phyloP scores from a whole-genome alignment of 768 basidiomycete genomes.

The Naganishia randhawae region DNA sequence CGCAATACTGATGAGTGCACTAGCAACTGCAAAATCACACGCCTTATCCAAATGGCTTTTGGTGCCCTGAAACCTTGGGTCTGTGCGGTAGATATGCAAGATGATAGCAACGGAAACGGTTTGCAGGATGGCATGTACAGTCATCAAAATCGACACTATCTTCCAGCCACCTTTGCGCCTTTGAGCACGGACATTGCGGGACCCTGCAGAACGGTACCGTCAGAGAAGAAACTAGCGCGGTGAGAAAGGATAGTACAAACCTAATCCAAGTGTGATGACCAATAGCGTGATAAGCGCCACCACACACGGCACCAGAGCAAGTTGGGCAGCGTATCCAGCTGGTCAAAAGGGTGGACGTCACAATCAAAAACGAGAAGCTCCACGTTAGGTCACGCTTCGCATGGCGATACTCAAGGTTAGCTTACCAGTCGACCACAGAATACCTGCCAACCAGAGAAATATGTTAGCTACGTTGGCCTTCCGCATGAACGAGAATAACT shows the following conservation, averaged over 20 bases:
- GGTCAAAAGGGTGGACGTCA: slow-evolving; percentile 10
- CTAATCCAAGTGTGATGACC: slow-evolving; percentile 47
- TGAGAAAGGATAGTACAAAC: slow-evolving; percentile 27
- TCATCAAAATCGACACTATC: slow-evolving; percentile 46
- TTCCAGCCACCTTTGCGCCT: slow-evolving; percentile 45
- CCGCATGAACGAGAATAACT: no score
- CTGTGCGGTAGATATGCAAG: slow-evolving; percentile 46
- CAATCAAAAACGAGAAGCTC: background rate
- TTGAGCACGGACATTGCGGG: slow-evolving; percentile 40
- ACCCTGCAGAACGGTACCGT: slow-evolving; percentile 27
- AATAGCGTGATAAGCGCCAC: slow-evolving; percentile 41
- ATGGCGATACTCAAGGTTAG: no score
- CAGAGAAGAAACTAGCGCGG: background rate
- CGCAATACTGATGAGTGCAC: slow-evolving; percentile 39
- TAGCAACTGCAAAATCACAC: slow-evolving; percentile 43
- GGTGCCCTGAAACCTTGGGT: slow-evolving; percentile 41
- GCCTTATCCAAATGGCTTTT: slow-evolving; percentile 42
- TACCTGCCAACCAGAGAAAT: slow-evolving; percentile 12
- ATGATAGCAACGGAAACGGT: slow-evolving; percentile 43
- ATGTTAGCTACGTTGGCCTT: background rate
- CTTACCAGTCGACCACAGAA: slow-evolving; percentile 28
- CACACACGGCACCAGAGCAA: slow-evolving; percentile 46
- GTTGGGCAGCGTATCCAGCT: slow-evolving; percentile 48
- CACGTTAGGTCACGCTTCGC: no score
- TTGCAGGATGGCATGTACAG: slow-evolving; percentile 45